Evolutionary conservation across 2,329 filamentous ascomycete genomes (phyloP).

Genomic region (Penicillium sp.): DNA sequence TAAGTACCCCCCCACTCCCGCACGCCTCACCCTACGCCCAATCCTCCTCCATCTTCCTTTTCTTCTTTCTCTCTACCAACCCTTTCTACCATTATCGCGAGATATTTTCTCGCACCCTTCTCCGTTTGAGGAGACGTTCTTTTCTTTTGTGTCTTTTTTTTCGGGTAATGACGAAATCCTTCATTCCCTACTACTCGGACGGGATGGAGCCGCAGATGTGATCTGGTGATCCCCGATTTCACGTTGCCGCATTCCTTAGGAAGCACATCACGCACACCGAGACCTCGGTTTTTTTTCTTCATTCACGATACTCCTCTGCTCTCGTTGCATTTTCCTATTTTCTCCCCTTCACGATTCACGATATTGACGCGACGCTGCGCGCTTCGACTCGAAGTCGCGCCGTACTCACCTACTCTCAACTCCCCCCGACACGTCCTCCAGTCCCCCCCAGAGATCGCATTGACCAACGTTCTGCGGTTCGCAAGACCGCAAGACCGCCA

Average conservation of each 20-base stretch:
- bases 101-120: conserved; percentile 4
- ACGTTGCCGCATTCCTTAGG: conserved; percentile 25
- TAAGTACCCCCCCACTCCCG: conserved; percentile 8
- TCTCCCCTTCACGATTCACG: conserved; percentile 23
- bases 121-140: conserved; percentile 2
- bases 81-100: conserved; percentile 16
- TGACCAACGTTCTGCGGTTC: conserved; percentile 9
- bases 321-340: conserved; percentile 16
- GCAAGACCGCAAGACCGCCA: conserved; percentile 9
- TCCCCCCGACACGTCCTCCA: conserved; percentile 4
- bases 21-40: conserved; percentile 9
- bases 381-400: conserved; percentile 13
- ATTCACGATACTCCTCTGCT: conserved; percentile 9
- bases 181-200: conserved; percentile 16
- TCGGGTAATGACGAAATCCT: conserved; percentile 21
- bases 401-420: conserved; percentile 1
- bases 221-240: conserved; percentile 26
- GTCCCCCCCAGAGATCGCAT: conserved; percentile 8
- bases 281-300: conserved; percentile 16
- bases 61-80: conserved; percentile 12
- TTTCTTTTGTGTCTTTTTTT: conserved; percentile 21
- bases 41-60: conserved; percentile 15
- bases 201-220: conserved; percentile 28
- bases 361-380: conserved; percentile 16
- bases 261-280: conserved; percentile 11